phyloP scores from a whole-genome alignment of 495 filamentous ascomycete genomes.

The Clohesyomyces aquaticus region DNA sequence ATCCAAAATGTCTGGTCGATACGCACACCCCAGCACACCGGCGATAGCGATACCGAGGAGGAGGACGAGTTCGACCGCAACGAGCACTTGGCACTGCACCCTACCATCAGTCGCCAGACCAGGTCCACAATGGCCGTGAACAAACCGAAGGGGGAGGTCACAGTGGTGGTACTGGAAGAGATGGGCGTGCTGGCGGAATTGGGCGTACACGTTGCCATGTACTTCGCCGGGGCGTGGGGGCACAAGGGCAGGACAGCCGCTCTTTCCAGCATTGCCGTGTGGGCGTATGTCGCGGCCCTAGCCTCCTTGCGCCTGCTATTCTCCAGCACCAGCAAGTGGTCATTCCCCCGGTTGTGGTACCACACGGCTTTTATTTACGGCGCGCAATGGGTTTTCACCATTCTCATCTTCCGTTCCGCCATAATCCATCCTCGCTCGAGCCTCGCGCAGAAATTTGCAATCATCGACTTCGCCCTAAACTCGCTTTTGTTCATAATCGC shows the following conservation, averaged over 20 bases:
- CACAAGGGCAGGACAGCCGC: constrained; percentile 62
- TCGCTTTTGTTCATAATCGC: constrained; percentile 74
- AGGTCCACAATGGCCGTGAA: constrained; percentile 74
- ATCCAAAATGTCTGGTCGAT: constrained; percentile 22
- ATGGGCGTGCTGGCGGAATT: constrained; percentile 72
- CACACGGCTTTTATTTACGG: constrained; percentile 89
- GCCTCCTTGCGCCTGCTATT: constrained; percentile 72
- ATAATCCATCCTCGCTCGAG: constrained; percentile 76
- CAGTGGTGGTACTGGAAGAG: constrained; percentile 72
- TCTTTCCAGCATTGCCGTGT: constrained; percentile 66
- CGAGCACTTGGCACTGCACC: constrained; percentile 58
- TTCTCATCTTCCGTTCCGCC: constrained; percentile 80
- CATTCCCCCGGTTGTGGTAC: constrained; percentile 80
- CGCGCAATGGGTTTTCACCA: constrained; percentile 75
- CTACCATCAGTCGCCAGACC: constrained; percentile 63
- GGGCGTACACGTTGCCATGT: constrained; percentile 63
- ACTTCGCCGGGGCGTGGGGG: constrained; percentile 61
- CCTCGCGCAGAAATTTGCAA: constrained; percentile 62
- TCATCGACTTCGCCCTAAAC: constrained; percentile 72
- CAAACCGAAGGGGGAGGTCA: constrained; percentile 72
- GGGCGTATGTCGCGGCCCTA: constrained; percentile 82
- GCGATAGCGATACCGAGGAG: constrained; percentile 65
- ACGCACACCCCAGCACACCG: constrained; percentile 45
- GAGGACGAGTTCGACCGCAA: constrained; percentile 49
- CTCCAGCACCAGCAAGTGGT: constrained; percentile 63